These are phyloP conservation scores for Prunus davidiana DNA, from an alignment of 306 rosid genomes.

Conservation along the genomic window DNA sequence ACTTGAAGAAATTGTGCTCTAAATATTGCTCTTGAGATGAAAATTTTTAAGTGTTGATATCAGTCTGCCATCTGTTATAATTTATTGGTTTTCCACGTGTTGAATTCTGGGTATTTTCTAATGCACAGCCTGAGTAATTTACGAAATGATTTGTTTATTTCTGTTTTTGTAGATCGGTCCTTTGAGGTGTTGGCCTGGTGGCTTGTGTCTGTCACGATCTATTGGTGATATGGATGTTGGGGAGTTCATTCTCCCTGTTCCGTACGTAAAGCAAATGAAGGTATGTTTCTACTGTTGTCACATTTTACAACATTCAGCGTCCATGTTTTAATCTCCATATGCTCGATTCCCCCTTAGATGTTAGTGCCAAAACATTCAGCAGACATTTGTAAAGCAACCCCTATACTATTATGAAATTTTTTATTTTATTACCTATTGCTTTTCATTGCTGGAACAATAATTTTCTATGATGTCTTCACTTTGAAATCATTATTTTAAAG, in stretches of 20 bases:
- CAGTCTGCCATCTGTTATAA: not conserved
- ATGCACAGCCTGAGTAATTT: not conserved
- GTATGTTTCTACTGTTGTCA: conserved; percentile 36
- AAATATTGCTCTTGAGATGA: not conserved
- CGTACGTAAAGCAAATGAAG: conserved; percentile 97
- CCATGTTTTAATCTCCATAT: conserved; percentile 5
- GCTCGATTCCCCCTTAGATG: not conserved
- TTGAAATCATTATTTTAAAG: not conserved
- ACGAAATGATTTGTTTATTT: not conserved
- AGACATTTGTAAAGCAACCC: not conserved
- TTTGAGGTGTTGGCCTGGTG: conserved; percentile 99
- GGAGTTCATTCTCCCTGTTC: conserved; percentile 94
- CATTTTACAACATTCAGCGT: not conserved
- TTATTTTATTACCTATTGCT: not conserved
- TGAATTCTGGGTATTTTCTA: not conserved
- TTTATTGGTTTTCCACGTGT: not conserved
- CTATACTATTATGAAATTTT: not conserved
- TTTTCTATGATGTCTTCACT: not conserved
- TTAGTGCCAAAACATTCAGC: not conserved
- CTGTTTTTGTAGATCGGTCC: conserved; percentile 72
- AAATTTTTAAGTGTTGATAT: not conserved
- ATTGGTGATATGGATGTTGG: conserved; percentile 98
- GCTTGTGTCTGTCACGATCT: conserved; percentile 95
- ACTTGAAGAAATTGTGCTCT: not conserved
- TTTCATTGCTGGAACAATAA: not conserved